Percentiles rank a stretch among this genome's conserved stretches.
Conservation (phyloP, 2,329 filamentous ascomycete species). For the Verticillium zaregamsianum region DNA sequence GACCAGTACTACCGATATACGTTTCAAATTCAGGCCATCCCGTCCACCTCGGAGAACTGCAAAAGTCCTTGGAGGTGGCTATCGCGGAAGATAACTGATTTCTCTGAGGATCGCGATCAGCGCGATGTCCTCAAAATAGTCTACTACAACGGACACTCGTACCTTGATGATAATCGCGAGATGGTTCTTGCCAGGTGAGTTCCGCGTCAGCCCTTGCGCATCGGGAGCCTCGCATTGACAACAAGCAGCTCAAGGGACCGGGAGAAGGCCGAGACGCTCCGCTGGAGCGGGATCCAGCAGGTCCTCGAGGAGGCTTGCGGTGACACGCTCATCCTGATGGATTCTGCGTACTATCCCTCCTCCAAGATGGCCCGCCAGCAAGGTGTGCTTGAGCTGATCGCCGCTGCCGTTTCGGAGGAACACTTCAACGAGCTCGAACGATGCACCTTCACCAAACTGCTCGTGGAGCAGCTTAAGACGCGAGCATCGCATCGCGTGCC, state of each 20-base stretch:
- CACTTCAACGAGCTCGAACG: slow-evolving; percentile 43
- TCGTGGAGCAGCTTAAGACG: slow-evolving; percentile 45
- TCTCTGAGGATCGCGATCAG: slow-evolving; percentile 48
- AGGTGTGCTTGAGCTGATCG: slow-evolving; percentile 53
- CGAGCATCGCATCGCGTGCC: slow-evolving; percentile 38
- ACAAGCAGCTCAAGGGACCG: slow-evolving; percentile 40
- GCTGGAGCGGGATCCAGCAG: slow-evolving; percentile 54
- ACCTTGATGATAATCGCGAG: slow-evolving; percentile 49
- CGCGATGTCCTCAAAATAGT: slow-evolving; percentile 56
- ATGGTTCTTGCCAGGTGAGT: slow-evolving; percentile 54
- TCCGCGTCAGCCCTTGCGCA: not conserved
- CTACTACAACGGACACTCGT: slow-evolving; percentile 53
- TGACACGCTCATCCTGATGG: slow-evolving; percentile 55
- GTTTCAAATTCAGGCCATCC: slow-evolving; percentile 45
- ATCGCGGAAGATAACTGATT: slow-evolving; percentile 45
- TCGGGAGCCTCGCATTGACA: slow-evolving; percentile 3
- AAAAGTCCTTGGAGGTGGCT: slow-evolving; percentile 52
- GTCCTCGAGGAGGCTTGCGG: slow-evolving; percentile 51
- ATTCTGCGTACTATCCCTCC: slow-evolving; percentile 53
- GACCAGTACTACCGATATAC: slow-evolving; percentile 49
- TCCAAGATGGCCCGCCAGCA: slow-evolving; percentile 46
- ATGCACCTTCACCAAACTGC: slow-evolving; percentile 46
- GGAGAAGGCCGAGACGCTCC: slow-evolving; percentile 40
- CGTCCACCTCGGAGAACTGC: slow-evolving; percentile 40
- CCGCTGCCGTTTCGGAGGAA: slow-evolving; percentile 50